Percentiles rank a stretch among this genome's conserved stretches.
phyloP scores from a whole-genome alignment of 257 asterid genomes.

The Primulina eburnea region DNA sequence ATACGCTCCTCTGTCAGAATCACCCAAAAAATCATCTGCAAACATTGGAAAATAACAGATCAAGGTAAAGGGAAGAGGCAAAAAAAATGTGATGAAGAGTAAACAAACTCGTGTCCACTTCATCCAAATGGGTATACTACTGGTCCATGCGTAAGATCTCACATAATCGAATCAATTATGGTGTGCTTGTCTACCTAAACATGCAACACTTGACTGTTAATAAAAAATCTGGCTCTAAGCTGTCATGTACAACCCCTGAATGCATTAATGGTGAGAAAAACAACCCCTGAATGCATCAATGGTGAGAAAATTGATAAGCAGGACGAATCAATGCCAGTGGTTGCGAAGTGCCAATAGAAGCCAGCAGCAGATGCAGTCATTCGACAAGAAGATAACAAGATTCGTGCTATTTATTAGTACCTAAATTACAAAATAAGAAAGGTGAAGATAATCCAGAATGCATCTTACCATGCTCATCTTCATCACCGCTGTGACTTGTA shows the following conservation, averaged over 20 bases:
- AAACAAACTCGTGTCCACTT: background rate
- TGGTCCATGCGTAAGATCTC: background rate
- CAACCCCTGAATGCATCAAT: background rate
- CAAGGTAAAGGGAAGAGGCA: conserved; percentile 7
- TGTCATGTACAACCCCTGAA: background rate
- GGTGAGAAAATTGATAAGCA: background rate
- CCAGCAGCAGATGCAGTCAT: conserved; percentile 11
- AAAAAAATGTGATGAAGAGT: conserved; percentile 5
- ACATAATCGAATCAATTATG: background rate
- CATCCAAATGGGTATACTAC: background rate
- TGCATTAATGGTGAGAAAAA: background rate
- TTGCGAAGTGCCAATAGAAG: background rate
- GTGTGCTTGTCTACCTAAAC: background rate
- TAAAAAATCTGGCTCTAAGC: background rate
- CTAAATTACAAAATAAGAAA: background rate
- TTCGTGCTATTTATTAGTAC: background rate
- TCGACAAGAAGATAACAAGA: background rate
- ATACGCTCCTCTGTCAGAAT: conserved; percentile 33
- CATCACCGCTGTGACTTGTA: conserved; percentile 80
- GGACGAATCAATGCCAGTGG: conserved; percentile 13
- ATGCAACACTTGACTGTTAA: background rate
- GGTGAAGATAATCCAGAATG: conserved; percentile 11
- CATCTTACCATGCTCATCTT: conserved; percentile 70
- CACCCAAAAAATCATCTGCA: conserved; percentile 49
- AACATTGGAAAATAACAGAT: conserved; percentile 24